phyloP scores from a whole-genome alignment of 306 rosid species.

The Hippophae gyantsensis region DNA sequence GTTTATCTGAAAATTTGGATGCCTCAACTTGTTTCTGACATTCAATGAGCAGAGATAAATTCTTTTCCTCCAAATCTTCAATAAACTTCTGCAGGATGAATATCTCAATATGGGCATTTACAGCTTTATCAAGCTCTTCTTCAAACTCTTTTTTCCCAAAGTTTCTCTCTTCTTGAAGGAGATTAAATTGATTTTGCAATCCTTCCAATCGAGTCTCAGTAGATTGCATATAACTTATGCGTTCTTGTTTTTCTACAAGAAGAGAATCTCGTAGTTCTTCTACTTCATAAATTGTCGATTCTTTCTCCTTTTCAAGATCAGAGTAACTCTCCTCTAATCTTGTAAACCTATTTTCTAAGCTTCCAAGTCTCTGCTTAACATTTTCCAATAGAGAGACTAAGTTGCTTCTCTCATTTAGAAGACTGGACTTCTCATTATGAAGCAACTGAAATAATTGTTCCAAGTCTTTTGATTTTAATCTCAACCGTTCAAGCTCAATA shows the following conservation, averaged over 20 bases:
- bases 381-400: slow-evolving; percentile 57
- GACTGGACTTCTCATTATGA: slow-evolving; percentile 57
- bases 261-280: slow-evolving; percentile 56
- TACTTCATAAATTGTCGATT: slow-evolving; percentile 42
- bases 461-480: slow-evolving; percentile 66
- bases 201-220: slow-evolving; percentile 51
- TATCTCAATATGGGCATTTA: slow-evolving; percentile 88
- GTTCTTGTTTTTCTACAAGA: slow-evolving; percentile 53
- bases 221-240: slow-evolving; percentile 44
- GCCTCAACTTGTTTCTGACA: slow-evolving; percentile 68
- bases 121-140: slow-evolving; percentile 77
- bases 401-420: slow-evolving; percentile 58
- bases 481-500: slow-evolving; percentile 71
- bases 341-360: slow-evolving; percentile 60
- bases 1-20: slow-evolving; percentile 60
- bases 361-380: slow-evolving; percentile 58
- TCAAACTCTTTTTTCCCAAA: slow-evolving; percentile 76
- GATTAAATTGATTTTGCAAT: slow-evolving; percentile 52
- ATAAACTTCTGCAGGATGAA: slow-evolving; percentile 81
- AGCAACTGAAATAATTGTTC: slow-evolving; percentile 68
- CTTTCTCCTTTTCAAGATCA: slow-evolving; percentile 69
- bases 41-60: slow-evolving; percentile 44
- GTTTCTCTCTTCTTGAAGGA: slow-evolving; percentile 51
- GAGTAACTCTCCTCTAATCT: slow-evolving; percentile 62
- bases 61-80: slow-evolving; percentile 88